Evolutionary conservation across 2,329 filamentous ascomycete species (phyloP).

Genomic region (Metarhizium brunneum): DNA sequence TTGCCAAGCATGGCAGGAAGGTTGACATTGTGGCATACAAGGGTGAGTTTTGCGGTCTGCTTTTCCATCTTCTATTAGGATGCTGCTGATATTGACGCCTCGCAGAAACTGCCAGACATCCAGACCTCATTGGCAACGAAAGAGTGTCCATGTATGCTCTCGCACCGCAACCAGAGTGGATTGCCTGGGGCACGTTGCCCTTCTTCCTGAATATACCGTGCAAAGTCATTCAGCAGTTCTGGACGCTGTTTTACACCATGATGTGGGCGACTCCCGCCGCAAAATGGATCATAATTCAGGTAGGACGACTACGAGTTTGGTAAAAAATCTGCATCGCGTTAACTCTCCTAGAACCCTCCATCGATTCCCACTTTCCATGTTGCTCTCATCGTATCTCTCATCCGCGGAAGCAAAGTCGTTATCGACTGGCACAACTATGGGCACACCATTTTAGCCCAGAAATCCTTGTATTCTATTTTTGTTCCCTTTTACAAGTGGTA

Average conservation of each 20-base stretch:
- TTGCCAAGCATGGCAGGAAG: conserved; percentile 69
- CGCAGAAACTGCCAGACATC: conserved; percentile 69
- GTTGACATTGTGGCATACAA: conserved; percentile 86
- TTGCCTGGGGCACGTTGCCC: conserved; percentile 60
- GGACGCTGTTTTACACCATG: conserved; percentile 60
- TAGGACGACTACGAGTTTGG: conserved; percentile 20
- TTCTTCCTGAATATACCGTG: conserved; percentile 73
- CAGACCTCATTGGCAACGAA: conserved; percentile 61
- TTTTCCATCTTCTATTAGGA: neutral
- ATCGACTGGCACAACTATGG: conserved; percentile 99
- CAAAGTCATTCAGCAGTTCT: conserved; percentile 79
- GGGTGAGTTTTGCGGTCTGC: conserved; percentile 36
- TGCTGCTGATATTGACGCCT: neutral
- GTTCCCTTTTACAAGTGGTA: conserved; percentile 70
- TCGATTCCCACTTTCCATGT: conserved; percentile 85
- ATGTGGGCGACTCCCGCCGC: conserved; percentile 65
- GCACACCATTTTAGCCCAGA: conserved; percentile 75
- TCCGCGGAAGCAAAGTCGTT: conserved; percentile 73
- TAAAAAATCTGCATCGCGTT: neutral
- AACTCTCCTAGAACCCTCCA: conserved; percentile 66
- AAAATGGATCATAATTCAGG: conserved; percentile 79
- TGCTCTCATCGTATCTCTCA: conserved; percentile 59
- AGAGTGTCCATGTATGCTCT: conserved; percentile 66
- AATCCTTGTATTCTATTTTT: conserved; percentile 57
- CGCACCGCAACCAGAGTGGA: conserved; percentile 52